Conservation (phyloP, 192 early-diverging fungal genomes). For the Oehlia diaphana region DNA sequence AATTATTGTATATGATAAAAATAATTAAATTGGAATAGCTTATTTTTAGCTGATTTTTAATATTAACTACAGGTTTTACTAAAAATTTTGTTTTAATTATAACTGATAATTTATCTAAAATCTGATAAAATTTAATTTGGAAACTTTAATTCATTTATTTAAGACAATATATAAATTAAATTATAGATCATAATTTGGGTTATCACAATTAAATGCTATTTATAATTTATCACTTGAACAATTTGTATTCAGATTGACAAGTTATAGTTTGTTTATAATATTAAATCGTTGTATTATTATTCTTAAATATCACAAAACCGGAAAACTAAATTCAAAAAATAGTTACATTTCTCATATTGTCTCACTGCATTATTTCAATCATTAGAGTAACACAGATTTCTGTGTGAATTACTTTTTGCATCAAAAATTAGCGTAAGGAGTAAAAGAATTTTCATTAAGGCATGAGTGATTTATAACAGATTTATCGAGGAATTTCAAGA, state of each 20-base stretch:
- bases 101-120: too few species aligned
- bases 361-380: constrained; percentile 1
- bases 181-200: too few species aligned
- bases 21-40: too few species aligned
- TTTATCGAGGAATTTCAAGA: not conserved
- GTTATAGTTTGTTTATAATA: not conserved
- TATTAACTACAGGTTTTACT: too few species aligned
- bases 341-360: not conserved
- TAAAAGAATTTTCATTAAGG: not conserved
- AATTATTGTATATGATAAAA: too few species aligned
- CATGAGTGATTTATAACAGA: not conserved
- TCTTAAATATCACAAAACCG: not conserved
- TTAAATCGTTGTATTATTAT: not conserved
- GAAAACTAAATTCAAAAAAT: not conserved
- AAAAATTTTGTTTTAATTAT: too few species aligned
- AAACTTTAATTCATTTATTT: too few species aligned
- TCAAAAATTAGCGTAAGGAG: too few species aligned
- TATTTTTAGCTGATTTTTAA: too few species aligned
- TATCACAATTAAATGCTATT: not conserved
- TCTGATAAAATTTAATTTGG: too few species aligned
- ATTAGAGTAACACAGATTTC: not conserved
- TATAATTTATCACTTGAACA: not conserved
- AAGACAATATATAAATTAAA: too few species aligned
- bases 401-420: not conserved
- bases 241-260: not conserved